A percentile compares a stretch with the other conserved stretches of the same genome.
Evolutionary conservation across 352 stramenopile genomes (phyloP).

Genomic region (Discostella stelligera): DNA sequence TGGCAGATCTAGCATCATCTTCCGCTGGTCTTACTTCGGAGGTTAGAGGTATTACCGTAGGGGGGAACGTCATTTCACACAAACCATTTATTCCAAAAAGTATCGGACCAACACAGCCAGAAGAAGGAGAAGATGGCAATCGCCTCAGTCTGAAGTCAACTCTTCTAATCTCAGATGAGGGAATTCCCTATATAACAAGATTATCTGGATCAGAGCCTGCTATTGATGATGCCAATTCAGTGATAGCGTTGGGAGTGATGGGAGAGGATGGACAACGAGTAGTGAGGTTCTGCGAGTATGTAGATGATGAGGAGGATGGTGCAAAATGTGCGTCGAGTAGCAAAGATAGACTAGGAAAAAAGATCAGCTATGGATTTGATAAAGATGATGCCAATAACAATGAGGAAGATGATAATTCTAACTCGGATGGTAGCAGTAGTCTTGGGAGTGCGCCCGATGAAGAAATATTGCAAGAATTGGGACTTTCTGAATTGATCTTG

Average conservation of each 20-base stretch:
- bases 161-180: background rate
- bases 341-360: slow-evolving; percentile 6
- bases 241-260: slow-evolving; percentile 7
- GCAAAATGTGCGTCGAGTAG: background rate
- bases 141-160: background rate
- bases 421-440: slow-evolving; percentile 7
- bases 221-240: background rate
- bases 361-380: background rate
- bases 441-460: slow-evolving; percentile 22
- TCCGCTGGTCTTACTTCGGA: background rate
- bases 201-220: background rate
- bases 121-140: background rate
- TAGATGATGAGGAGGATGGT: background rate
- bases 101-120: no score
- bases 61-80: background rate
- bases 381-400: slow-evolving; percentile 1
- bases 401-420: background rate
- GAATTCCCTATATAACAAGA: background rate
- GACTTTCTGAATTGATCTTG: slow-evolving; percentile 34
- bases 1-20: background rate
- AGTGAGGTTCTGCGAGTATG: slow-evolving; percentile 32
- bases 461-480: slow-evolving; percentile 52
- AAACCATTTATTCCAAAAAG: background rate
- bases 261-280: slow-evolving; percentile 20
- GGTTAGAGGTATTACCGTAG: background rate